Percentiles rank a stretch among this genome's conserved stretches.
Evolutionary conservation across 1,284 basidiomycete species (phyloP).

Genomic region (Rhodotorula sp.): DNA sequence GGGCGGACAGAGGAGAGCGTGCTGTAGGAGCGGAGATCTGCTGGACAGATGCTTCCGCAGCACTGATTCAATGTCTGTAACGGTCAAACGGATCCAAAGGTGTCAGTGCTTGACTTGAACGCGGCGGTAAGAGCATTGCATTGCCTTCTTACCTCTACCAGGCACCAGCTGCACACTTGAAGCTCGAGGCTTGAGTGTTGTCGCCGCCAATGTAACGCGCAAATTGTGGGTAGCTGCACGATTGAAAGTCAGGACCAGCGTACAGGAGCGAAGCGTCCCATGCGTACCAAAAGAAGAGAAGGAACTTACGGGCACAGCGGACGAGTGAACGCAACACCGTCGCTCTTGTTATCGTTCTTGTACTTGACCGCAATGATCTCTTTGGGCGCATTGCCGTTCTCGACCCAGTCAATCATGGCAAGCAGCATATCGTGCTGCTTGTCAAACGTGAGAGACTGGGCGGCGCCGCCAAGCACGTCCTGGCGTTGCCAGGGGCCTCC

Average conservation of each 20-base stretch:
- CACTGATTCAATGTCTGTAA: no score
- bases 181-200: constrained; percentile 22
- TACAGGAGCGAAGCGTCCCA: no score
- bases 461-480: constrained; percentile 5
- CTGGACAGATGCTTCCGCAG: no score
- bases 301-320: constrained; percentile 15
- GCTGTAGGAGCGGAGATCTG: no score
- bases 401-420: constrained; percentile 37
- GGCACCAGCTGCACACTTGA: constrained; percentile 11
- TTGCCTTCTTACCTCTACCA: no score
- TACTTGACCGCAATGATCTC: constrained; percentile 25
- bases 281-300: not conserved
- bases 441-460: constrained; percentile 12
- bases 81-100: no score
- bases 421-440: constrained; percentile 33
- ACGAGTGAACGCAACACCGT: constrained; percentile 20
- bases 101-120: no score
- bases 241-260: not conserved
- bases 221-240: not conserved
- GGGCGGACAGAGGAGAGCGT: no score
- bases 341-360: constrained; percentile 7
- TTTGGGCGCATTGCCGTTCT: constrained; percentile 32
- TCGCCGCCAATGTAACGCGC: constrained; percentile 5
- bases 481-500: constrained; percentile 3
- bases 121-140: no score